phyloP scores from a whole-genome alignment of 164 flowering plant genomes.

The Platanus orientalis region DNA sequence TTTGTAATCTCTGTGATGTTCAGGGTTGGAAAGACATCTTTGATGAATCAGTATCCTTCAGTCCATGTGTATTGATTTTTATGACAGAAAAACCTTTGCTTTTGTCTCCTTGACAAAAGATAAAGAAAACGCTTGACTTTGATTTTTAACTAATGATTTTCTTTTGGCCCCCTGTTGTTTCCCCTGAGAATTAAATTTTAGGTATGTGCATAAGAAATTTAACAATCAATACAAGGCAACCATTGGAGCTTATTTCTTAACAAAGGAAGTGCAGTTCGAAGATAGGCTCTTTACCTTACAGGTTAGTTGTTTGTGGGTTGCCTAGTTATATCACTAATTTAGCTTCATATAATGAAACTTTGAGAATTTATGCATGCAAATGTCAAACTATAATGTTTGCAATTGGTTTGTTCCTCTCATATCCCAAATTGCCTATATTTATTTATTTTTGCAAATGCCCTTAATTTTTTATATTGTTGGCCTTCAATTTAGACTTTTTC shows the following conservation, averaged over 20 bases:
- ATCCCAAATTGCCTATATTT: no score
- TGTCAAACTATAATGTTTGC: not conserved
- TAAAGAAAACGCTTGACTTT: not conserved
- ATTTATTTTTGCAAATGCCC: no score
- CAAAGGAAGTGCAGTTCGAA: conserved; percentile 86
- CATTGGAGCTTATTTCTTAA: conserved; percentile 87
- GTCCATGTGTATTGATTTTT: not conserved
- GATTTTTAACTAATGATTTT: not conserved
- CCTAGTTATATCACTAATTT: not conserved
- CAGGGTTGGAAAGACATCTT: conserved; percentile 87
- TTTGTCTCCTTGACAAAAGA: not conserved
- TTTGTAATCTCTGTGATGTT: conserved; percentile 6
- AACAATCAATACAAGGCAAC: conserved; percentile 91
- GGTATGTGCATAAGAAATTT: conserved; percentile 83
- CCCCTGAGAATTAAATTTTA: conserved; percentile 25
- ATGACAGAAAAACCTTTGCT: not conserved
- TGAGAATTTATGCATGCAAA: not conserved
- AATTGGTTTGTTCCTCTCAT: no score
- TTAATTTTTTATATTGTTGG: no score
- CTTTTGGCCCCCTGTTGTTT: conserved; percentile 9
- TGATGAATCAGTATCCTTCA: conserved; percentile 82
- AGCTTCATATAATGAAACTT: not conserved
- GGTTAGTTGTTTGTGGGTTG: conserved; percentile 31
- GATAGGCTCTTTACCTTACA: conserved; percentile 85
- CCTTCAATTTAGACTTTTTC: no score